phyloP scores from a whole-genome alignment of 2,329 filamentous ascomycete species.

The Metarhizium album region DNA sequence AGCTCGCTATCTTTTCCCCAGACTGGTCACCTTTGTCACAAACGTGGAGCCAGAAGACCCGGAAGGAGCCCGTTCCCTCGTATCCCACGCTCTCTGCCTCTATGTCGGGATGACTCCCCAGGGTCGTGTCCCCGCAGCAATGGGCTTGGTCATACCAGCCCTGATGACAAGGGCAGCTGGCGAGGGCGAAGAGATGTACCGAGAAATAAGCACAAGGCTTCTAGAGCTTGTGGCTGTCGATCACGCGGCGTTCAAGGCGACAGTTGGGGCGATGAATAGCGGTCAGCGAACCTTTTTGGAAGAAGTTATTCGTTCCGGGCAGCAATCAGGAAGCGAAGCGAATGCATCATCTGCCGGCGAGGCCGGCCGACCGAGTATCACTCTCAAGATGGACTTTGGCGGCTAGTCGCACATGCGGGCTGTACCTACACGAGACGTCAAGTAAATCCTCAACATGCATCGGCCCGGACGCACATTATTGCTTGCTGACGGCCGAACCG shows the following conservation, averaged over 20 bases:
- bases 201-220: conserved; percentile 65
- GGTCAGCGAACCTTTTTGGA: conserved; percentile 71
- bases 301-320: conserved; percentile 60
- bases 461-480: background rate
- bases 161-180: conserved; percentile 61
- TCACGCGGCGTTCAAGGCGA: conserved; percentile 58
- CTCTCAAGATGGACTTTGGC: conserved; percentile 88
- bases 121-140: conserved; percentile 45
- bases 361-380: conserved; percentile 67
- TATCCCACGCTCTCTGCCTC: conserved; percentile 66
- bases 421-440: background rate
- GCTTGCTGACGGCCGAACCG: background rate
- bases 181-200: conserved; percentile 49
- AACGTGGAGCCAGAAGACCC: conserved; percentile 65
- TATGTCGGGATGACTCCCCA: conserved; percentile 45
- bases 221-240: conserved; percentile 73
- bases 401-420: conserved; percentile 16
- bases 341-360: conserved; percentile 29
- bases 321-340: conserved; percentile 31
- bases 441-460: background rate
- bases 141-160: conserved; percentile 67
- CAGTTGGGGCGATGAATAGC: conserved; percentile 61
- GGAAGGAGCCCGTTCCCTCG: conserved; percentile 58
- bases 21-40: conserved; percentile 64
- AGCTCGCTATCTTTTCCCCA: conserved; percentile 62